Conservation (phyloP, 257 asterid genomes). For the Euphrasia confusa region DNA sequence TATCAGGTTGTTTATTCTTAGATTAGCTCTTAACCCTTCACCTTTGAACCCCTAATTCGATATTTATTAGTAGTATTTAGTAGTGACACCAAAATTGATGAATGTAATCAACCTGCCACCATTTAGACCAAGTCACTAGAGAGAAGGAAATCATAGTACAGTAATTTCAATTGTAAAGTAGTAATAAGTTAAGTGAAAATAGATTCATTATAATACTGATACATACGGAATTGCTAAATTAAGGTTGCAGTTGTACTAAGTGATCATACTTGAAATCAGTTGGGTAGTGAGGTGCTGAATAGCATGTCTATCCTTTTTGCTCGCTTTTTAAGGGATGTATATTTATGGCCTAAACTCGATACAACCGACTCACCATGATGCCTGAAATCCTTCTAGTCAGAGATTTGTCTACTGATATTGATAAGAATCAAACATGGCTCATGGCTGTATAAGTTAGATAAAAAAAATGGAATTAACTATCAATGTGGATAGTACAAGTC, state of each 20-base stretch:
- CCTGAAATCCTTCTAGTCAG: constrained; percentile 7
- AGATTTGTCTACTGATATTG: background rate
- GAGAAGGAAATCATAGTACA: background rate
- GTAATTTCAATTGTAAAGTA: background rate
- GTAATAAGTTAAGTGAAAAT: background rate
- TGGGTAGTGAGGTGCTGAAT: background rate
- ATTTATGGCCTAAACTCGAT: constrained; percentile 6
- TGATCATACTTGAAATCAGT: background rate
- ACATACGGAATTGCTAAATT: background rate
- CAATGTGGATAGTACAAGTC: background rate
- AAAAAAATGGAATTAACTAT: background rate
- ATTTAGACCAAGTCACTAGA: background rate
- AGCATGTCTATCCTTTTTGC: background rate
- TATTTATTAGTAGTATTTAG: background rate
- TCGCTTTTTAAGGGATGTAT: background rate
- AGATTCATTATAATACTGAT: background rate
- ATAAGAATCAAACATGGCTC: background rate
- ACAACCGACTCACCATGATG: background rate
- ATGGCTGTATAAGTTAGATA: background rate
- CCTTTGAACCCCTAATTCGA: background rate
- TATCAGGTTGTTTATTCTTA: constrained; percentile 5
- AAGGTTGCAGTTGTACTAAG: constrained; percentile 3
- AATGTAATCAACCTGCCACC: no score
- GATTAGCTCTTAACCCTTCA: constrained; percentile 7
- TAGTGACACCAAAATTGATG: no score